Conservation (phyloP, 78 protist genomes). For the Dictyostelium capitatum region DNA sequence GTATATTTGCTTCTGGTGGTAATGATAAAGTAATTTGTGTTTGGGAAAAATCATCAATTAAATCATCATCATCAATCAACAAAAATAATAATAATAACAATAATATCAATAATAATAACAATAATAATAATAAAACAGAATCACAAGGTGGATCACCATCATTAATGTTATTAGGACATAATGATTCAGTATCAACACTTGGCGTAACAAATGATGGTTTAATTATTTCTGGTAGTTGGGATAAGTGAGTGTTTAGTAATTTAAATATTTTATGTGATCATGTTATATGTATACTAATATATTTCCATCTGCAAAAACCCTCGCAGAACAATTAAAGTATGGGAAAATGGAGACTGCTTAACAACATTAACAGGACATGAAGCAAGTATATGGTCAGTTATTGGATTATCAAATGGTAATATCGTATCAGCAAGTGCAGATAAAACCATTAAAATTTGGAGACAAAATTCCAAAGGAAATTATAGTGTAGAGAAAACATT, state of each 20-base stretch:
- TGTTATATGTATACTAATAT: not conserved
- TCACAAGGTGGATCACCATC: conserved; percentile 20
- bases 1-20: conserved; percentile 80
- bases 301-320: too few relatives aligned
- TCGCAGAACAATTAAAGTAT: conserved; percentile 67
- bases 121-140: not conserved
- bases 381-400: conserved; percentile 86
- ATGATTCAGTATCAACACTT: conserved; percentile 61
- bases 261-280: not conserved
- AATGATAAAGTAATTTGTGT: conserved; percentile 79
- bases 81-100: conserved; percentile 10
- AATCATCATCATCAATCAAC: not conserved
- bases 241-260: conserved; percentile 42
- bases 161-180: conserved; percentile 64
- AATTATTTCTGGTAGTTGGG: conserved; percentile 81
- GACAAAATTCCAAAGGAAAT: not conserved
- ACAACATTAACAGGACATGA: conserved; percentile 84
- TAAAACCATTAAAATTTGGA: conserved; percentile 88
- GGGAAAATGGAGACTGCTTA: conserved; percentile 77
- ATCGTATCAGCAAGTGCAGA: conserved; percentile 86
- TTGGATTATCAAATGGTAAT: conserved; percentile 77
- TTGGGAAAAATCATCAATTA: conserved; percentile 54
- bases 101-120: not conserved
- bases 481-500: conserved; percentile 20
- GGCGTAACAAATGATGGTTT: conserved; percentile 52